Evolutionary conservation across 2,329 filamentous ascomycete species (phyloP), one percentile per base, ranked within the genome.

Genomic region (Verticillium nubilum): DNA sequence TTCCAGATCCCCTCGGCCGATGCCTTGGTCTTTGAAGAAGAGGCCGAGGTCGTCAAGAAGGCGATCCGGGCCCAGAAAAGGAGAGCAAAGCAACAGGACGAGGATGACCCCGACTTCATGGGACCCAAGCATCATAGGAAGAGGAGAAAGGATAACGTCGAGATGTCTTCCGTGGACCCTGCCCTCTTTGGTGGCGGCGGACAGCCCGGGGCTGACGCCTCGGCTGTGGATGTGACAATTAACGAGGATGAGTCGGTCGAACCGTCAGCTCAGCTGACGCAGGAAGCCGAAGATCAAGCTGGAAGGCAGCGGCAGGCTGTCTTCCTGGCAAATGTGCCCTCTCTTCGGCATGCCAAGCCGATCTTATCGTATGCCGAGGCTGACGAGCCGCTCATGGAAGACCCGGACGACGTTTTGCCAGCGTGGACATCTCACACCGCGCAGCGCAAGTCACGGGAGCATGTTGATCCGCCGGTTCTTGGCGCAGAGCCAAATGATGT

Each of bases 21-120:
- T 4, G 69, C 71, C 12, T 66, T 83, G 58, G 66, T 70, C 33
- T 67, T 72, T 5, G 73, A 78, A 9, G 76, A 82, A 56, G 71
- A 82, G 42, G 78, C 83, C 5, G 83, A 86, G 50, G 82, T 78
- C 57, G 73, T 84, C 31, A 84, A 80, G 67, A 85, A 83, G 67
- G 78, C 80, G 0, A 75, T 84, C 19, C 79, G 80, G 7, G 75
- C 79, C 10, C 78, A 79, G 3, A 85, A 84, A 68, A 75, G 81
- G 27, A 81, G 79, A 60, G 80, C 81, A 5, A 77, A 75, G 26
- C 76, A 78, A 19, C 81, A 83, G 50, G 80, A 78, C 23, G 79
- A 86, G 55, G 72, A 83, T 55, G 78, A 80, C 55, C 83, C 83
- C 0, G 83, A 86, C 59, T 86, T 84, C 62, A 67, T 72, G 52